phyloP scores from a whole-genome alignment of 75 land plant genomes.

The Cunninghamia lanceolata region DNA sequence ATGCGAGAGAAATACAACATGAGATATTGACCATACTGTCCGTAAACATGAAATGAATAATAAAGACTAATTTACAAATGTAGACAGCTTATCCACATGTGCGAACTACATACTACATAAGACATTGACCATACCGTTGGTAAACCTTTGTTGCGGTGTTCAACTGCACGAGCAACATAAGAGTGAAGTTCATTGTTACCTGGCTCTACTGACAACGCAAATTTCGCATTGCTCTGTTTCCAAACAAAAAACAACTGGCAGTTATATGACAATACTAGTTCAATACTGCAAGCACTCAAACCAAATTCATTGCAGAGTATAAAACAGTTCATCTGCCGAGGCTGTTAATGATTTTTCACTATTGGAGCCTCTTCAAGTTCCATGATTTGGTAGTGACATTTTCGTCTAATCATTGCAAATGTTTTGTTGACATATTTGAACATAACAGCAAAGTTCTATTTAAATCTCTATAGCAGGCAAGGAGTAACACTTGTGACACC shows the following conservation, averaged over 20 bases:
- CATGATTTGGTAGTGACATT: background rate
- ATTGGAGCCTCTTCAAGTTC: background rate
- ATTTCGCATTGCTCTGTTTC: conserved; percentile 90
- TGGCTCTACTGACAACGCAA: conserved; percentile 93
- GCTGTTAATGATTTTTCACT: background rate
- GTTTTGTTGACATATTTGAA: background rate
- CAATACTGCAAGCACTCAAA: background rate
- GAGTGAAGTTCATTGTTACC: conserved; percentile 59
- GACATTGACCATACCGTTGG: conserved; percentile 67
- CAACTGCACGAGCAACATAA: conserved; percentile 58
- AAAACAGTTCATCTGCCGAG: too few species aligned
- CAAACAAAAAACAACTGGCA: background rate
- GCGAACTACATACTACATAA: background rate
- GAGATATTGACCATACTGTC: conserved; percentile 44
- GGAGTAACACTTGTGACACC: background rate
- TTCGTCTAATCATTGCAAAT: background rate
- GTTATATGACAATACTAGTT: background rate
- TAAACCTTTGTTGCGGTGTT: conserved; percentile 67
- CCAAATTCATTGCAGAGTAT: background rate
- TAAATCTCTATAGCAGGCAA: background rate
- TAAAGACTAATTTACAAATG: background rate
- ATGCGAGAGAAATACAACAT: conserved; percentile 6
- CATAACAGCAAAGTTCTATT: background rate
- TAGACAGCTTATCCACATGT: background rate
- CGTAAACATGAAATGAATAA: conserved; percentile 30